Evolutionary conservation across 1,139 yeast species (phyloP).

Genomic region (Protomyces inundatus): DNA sequence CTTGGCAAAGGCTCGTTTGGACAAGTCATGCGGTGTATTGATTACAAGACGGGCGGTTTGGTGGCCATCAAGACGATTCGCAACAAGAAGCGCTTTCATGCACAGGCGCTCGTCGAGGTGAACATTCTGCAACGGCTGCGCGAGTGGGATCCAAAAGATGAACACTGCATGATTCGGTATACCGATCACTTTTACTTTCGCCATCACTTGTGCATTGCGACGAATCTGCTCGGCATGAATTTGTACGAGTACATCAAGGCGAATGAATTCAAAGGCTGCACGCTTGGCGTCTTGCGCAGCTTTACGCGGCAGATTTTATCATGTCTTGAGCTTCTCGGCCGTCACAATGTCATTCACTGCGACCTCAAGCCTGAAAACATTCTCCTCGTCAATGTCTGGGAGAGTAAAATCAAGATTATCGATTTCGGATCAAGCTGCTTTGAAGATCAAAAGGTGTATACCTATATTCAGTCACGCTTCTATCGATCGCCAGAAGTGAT

Average conservation of each 20-base stretch:
- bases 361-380: constrained; percentile 95
- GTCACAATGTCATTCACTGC: constrained; percentile 62
- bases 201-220: constrained; percentile 75
- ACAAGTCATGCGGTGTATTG: constrained; percentile 63
- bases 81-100: constrained; percentile 65
- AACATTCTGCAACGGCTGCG: constrained; percentile 55
- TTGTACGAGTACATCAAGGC: constrained; percentile 62
- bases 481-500: constrained; percentile 86
- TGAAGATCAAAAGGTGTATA: constrained; percentile 78
- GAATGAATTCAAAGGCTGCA: constrained; percentile 57
- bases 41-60: constrained; percentile 53
- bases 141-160: constrained; percentile 45
- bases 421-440: constrained; percentile 97
- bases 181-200: constrained; percentile 71
- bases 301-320: constrained; percentile 54
- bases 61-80: constrained; percentile 76
- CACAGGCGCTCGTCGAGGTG: constrained; percentile 76
- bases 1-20: constrained; percentile 86
- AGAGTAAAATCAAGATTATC: constrained; percentile 82
- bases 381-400: constrained; percentile 68
- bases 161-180: constrained; percentile 50
- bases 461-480: constrained; percentile 91
- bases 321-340: constrained; percentile 59
- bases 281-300: constrained; percentile 45
- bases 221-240: constrained; percentile 66